Percentiles rank a stretch among this genome's conserved stretches.
These are phyloP conservation scores for Collariella sp. DNA, from an alignment of 495 filamentous ascomycete species.

Conservation along the genomic window DNA sequence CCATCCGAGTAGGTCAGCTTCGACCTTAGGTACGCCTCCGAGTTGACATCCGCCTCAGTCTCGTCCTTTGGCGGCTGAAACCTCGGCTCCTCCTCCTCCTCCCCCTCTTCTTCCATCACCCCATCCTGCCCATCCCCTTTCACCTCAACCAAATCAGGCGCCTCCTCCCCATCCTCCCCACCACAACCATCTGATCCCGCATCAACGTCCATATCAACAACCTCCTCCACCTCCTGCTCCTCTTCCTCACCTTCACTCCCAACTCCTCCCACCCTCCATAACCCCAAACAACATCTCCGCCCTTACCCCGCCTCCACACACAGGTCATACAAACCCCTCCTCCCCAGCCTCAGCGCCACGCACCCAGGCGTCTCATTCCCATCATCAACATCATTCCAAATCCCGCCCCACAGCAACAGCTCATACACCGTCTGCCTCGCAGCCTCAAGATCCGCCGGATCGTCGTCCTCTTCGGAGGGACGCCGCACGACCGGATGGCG, in stretches of 20 bases:
- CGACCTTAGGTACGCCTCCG: slow-evolving; percentile 67
- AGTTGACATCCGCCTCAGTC: slow-evolving; percentile 43
- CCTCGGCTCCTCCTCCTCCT: slow-evolving; percentile 11
- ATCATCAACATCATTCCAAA: slow-evolving; percentile 91
- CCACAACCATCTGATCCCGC: slow-evolving; percentile 14
- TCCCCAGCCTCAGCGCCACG: slow-evolving; percentile 61
- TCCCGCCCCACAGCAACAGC: slow-evolving; percentile 77
- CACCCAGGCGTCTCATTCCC: slow-evolving; percentile 89
- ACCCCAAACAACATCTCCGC: slow-evolving; percentile 77
- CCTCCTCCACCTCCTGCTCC: slow-evolving; percentile 40
- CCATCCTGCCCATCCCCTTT: slow-evolving; percentile 16
- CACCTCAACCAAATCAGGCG: slow-evolving; percentile 21
- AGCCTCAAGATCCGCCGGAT: slow-evolving; percentile 40
- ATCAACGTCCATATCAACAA: slow-evolving; percentile 22
- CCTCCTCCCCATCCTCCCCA: slow-evolving; percentile 38
- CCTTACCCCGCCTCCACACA: slow-evolving; percentile 88
- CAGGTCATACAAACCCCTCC: slow-evolving; percentile 67
- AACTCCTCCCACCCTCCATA: slow-evolving; percentile 68
- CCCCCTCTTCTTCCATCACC: slow-evolving; percentile 5
- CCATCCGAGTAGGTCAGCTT: slow-evolving; percentile 63
- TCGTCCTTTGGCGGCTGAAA: slow-evolving; percentile 28
- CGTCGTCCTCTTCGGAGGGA: slow-evolving; percentile 31
- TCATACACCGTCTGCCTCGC: slow-evolving; percentile 61
- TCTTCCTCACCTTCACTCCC: slow-evolving; percentile 54
- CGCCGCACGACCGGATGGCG: slow-evolving; percentile 76